These are phyloP conservation scores for Ampelomyces quisqualis DNA, from an alignment of 2,329 filamentous ascomycete genomes.

Conservation along the genomic window DNA sequence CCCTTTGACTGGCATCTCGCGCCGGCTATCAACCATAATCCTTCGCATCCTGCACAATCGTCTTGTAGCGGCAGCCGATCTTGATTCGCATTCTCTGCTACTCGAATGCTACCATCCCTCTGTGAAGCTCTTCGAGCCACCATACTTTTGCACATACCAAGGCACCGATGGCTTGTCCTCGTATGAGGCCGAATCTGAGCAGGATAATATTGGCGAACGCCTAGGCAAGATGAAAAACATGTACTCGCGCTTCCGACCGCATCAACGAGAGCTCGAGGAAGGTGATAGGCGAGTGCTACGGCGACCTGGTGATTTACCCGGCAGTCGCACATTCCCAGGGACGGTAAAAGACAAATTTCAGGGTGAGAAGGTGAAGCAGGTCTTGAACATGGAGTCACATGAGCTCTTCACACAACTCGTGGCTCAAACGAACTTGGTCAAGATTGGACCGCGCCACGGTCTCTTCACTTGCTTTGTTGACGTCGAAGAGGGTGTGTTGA, in stretches of 20 bases:
- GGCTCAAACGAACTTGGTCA: slow-evolving; percentile 67
- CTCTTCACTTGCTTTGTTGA: slow-evolving; percentile 66
- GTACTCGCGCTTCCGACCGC: slow-evolving; percentile 71
- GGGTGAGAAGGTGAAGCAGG: slow-evolving; percentile 57
- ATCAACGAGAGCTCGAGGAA: slow-evolving; percentile 55
- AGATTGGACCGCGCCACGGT: slow-evolving; percentile 61
- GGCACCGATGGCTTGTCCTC: slow-evolving; percentile 62
- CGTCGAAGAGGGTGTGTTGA: slow-evolving; percentile 66
- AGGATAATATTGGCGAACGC: slow-evolving; percentile 27
- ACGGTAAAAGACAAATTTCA: slow-evolving; percentile 30
- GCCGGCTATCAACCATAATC: slow-evolving; percentile 63
- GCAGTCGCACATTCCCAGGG: slow-evolving; percentile 44
- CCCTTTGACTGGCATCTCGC: slow-evolving; percentile 59
- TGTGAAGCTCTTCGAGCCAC: slow-evolving; percentile 67
- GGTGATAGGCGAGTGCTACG: slow-evolving; percentile 39
- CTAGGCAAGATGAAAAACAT: slow-evolving; percentile 56
- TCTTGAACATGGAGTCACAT: slow-evolving; percentile 65
- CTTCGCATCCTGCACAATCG: slow-evolving; percentile 65
- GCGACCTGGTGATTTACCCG: slow-evolving; percentile 52
- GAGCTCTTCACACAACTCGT: slow-evolving; percentile 77
- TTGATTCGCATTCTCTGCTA: slow-evolving; percentile 66
- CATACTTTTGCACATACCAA: slow-evolving; percentile 67
- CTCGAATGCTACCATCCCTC: slow-evolving; percentile 78
- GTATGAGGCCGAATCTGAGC: slow-evolving; percentile 34
- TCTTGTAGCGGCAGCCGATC: slow-evolving; percentile 58